phyloP scores from a whole-genome alignment of 2,329 filamentous ascomycete genomes.

The Anthostomella pinea region DNA sequence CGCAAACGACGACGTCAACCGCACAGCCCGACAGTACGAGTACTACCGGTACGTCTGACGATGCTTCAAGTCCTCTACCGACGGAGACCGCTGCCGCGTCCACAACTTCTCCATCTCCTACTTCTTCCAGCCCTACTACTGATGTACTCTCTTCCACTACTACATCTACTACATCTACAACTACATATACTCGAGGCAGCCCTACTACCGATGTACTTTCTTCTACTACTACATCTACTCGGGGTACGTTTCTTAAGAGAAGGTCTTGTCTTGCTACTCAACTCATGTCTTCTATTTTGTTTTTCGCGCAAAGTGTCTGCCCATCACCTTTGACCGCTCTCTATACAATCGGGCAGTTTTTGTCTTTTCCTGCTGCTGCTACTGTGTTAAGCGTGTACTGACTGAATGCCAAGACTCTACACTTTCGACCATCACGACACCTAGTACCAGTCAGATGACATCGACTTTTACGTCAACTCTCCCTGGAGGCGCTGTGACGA shows the following conservation, averaged over 20 bases:
- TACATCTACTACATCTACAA: conserved; percentile 12
- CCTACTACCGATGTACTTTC: too few species aligned
- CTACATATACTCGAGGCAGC: too few species aligned
- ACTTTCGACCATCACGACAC: conserved; percentile 15
- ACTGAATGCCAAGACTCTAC: conserved; percentile 15
- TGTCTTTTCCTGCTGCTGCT: too few species aligned
- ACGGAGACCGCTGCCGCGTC: conserved; percentile 4
- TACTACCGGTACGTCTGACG: conserved; percentile 15
- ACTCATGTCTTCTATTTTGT: background rate
- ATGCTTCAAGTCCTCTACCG: conserved; percentile 6
- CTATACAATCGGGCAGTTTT: too few species aligned
- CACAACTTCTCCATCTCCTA: conserved; percentile 6
- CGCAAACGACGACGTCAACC: conserved; percentile 5
- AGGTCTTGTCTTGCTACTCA: too few species aligned
- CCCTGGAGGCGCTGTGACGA: conserved; percentile 28
- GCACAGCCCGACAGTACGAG: conserved; percentile 14
- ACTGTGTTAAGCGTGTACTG: conserved; percentile 8
- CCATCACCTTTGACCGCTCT: too few species aligned
- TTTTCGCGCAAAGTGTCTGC: too few species aligned
- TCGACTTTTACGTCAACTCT: conserved; percentile 31
- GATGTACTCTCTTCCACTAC: too few species aligned
- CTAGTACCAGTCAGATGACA: conserved; percentile 18
- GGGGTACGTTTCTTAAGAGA: background rate
- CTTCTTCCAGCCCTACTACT: conserved; percentile 5
- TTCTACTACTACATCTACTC: conserved; percentile 2